Evolutionary conservation across 208 protist species (phyloP).

Genomic region (Angomonas ambiguus): DNA sequence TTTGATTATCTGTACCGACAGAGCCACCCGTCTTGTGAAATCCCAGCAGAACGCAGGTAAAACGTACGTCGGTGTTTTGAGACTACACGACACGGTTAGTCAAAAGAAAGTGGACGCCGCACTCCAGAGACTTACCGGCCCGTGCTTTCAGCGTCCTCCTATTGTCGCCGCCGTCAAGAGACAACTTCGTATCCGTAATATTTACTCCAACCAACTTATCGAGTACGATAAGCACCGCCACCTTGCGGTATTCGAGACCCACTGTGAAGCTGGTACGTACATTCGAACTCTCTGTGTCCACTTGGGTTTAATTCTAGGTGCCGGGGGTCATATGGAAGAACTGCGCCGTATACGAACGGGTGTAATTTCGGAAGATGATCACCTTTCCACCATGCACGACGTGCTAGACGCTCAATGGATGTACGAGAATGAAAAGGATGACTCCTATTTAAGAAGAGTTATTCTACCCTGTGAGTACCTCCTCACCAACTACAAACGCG

Average conservation of each 20-base stretch:
- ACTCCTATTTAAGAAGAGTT: slow-evolving; percentile 96
- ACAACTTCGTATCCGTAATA: slow-evolving; percentile 98
- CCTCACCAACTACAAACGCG: slow-evolving; percentile 96
- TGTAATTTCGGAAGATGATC: slow-evolving; percentile 91
- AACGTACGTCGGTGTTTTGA: slow-evolving; percentile 98
- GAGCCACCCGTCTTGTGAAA: slow-evolving; percentile 99
- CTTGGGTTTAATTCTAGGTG: slow-evolving; percentile 98
- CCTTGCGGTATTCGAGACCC: slow-evolving; percentile 97
- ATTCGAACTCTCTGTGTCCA: slow-evolving; percentile 99
- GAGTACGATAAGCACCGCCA: slow-evolving; percentile 98
- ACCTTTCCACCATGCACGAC: slow-evolving; percentile 99
- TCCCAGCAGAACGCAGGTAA: slow-evolving; percentile 99
- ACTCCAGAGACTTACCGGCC: slow-evolving; percentile 97
- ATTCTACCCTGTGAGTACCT: slow-evolving; percentile 98
- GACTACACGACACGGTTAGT: slow-evolving; percentile 94
- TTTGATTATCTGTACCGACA: slow-evolving; percentile 99
- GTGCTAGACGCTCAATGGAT: slow-evolving; percentile 99
- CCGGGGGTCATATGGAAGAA: slow-evolving; percentile 99
- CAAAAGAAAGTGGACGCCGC: slow-evolving; percentile 86
- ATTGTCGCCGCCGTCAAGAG: slow-evolving; percentile 98
- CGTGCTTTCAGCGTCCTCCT: slow-evolving; percentile 99
- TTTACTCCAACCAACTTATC: slow-evolving; percentile 98
- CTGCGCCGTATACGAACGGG: slow-evolving; percentile 98
- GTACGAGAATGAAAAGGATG: slow-evolving; percentile 97
- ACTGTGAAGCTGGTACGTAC: slow-evolving; percentile 99